These are phyloP conservation scores for Hypoxylon perforatum DNA, from an alignment of 495 filamentous ascomycete genomes.

Conservation along the genomic window DNA sequence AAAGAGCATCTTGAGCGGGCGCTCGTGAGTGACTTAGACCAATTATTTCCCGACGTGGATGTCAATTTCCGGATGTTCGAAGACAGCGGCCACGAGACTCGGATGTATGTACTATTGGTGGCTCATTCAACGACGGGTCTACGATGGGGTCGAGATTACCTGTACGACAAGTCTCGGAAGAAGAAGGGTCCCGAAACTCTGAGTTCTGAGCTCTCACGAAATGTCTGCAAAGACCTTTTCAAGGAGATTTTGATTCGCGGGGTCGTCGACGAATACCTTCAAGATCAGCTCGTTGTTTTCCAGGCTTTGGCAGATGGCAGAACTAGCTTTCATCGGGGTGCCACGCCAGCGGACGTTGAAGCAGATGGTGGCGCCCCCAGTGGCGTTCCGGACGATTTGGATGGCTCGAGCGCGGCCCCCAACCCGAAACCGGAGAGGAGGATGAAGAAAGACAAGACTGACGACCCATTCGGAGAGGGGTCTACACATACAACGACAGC, in stretches of 20 bases:
- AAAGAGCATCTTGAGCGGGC: slow-evolving; percentile 53
- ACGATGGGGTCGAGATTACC: slow-evolving; percentile 73
- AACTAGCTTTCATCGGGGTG: slow-evolving; percentile 51
- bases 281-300: slow-evolving; percentile 86
- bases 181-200: slow-evolving; percentile 56
- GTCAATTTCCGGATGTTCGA: slow-evolving; percentile 63
- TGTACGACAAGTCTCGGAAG: slow-evolving; percentile 58
- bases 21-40: slow-evolving; percentile 49
- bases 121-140: slow-evolving; percentile 71
- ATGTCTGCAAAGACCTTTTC: slow-evolving; percentile 68
- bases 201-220: slow-evolving; percentile 53
- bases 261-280: slow-evolving; percentile 75
- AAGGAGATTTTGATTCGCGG: slow-evolving; percentile 65
- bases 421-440: slow-evolving; percentile 40
- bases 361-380: slow-evolving; percentile 20
- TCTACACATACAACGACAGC: slow-evolving; percentile 78
- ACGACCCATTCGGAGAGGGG: slow-evolving; percentile 65
- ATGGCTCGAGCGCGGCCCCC: slow-evolving; percentile 7
- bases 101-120: slow-evolving; percentile 78
- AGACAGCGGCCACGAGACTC: slow-evolving; percentile 67
- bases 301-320: slow-evolving; percentile 74
- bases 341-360: slow-evolving; percentile 5
- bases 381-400: slow-evolving; percentile 17
- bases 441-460: slow-evolving; percentile 48
- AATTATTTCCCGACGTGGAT: slow-evolving; percentile 58